phyloP scores from a whole-genome alignment of 2,329 filamentous ascomycete species.

The Clonostachys sp. region DNA sequence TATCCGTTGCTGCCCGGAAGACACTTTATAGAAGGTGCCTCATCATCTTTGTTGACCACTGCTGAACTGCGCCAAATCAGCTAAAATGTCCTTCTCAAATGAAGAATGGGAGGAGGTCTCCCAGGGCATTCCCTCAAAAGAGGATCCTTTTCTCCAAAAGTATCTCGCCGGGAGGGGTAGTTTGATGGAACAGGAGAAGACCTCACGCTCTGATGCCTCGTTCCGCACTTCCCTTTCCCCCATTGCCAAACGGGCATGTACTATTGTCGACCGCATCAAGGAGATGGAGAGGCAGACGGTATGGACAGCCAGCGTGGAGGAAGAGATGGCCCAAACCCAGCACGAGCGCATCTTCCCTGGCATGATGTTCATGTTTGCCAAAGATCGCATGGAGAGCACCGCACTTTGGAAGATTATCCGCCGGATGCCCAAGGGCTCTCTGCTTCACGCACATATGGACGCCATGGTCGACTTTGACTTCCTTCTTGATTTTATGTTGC shows the following conservation, averaged over 20 bases:
- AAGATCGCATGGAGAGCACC: constrained; percentile 79
- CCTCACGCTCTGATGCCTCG: constrained; percentile 67
- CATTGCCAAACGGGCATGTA: constrained; percentile 70
- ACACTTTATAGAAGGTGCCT: too few relatives aligned
- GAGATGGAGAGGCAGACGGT: constrained; percentile 69
- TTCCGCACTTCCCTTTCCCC: constrained; percentile 75
- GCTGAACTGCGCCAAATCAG: background rate
- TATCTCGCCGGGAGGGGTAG: constrained; percentile 73
- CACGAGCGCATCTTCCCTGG: constrained; percentile 71
- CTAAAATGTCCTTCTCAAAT: constrained; percentile 36
- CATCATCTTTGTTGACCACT: too few relatives aligned
- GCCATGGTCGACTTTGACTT: constrained; percentile 88
- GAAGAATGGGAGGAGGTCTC: constrained; percentile 56
- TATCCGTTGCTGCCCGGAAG: too few relatives aligned
- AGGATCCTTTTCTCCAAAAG: constrained; percentile 76
- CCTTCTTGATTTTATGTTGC: constrained; percentile 67
- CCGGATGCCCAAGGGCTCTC: constrained; percentile 81
- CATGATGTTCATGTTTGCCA: constrained; percentile 90
- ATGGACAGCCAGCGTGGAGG: constrained; percentile 73
- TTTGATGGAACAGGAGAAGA: constrained; percentile 77
- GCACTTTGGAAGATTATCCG: constrained; percentile 81
- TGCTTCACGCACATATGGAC: constrained; percentile 85
- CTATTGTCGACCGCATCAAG: constrained; percentile 76
- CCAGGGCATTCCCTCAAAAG: constrained; percentile 47
- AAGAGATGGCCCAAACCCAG: constrained; percentile 58